Conservation (phyloP, 2,329 filamentous ascomycete species). For the Huntiella omanensis region DNA sequence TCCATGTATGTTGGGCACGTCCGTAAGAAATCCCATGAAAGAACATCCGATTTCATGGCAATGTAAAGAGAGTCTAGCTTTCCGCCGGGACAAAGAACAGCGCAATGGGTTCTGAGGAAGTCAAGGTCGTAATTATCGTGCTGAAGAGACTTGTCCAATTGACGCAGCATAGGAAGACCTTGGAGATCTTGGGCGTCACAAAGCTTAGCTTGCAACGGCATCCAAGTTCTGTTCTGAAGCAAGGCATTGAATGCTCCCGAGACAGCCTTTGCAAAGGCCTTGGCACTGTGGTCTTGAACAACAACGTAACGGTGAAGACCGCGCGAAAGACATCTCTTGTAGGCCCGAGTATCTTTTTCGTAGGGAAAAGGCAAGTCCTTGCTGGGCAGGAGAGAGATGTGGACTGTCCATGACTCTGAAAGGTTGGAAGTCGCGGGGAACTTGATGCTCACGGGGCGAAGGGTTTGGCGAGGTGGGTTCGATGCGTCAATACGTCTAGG, state of each 20-base stretch:
- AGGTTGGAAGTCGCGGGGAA: slow-evolving; percentile 12
- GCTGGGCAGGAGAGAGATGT: slow-evolving; percentile 38
- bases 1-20: slow-evolving; percentile 28
- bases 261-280: slow-evolving; percentile 31
- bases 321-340: slow-evolving; percentile 40
- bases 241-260: slow-evolving; percentile 29
- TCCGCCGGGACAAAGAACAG: slow-evolving; percentile 33
- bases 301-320: slow-evolving; percentile 39
- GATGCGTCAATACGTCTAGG: slow-evolving; percentile 6
- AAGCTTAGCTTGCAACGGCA: slow-evolving; percentile 38
- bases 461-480: slow-evolving; percentile 11
- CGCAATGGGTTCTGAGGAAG: slow-evolving; percentile 34
- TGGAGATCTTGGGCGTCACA: slow-evolving; percentile 35
- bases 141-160: slow-evolving; percentile 26
- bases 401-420: slow-evolving; percentile 34
- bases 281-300: slow-evolving; percentile 28
- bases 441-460: slow-evolving; percentile 9
- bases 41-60: slow-evolving; percentile 31
- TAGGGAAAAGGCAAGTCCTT: slow-evolving; percentile 37
- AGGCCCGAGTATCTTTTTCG: slow-evolving; percentile 41
- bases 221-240: slow-evolving; percentile 32
- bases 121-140: slow-evolving; percentile 27
- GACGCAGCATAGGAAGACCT: slow-evolving; percentile 40
- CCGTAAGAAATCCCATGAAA: slow-evolving; percentile 37
- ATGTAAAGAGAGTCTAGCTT: slow-evolving; percentile 42